phyloP scores from a whole-genome alignment of 2,329 filamentous ascomycete species.

The Plectosphaerella cucumerina region DNA sequence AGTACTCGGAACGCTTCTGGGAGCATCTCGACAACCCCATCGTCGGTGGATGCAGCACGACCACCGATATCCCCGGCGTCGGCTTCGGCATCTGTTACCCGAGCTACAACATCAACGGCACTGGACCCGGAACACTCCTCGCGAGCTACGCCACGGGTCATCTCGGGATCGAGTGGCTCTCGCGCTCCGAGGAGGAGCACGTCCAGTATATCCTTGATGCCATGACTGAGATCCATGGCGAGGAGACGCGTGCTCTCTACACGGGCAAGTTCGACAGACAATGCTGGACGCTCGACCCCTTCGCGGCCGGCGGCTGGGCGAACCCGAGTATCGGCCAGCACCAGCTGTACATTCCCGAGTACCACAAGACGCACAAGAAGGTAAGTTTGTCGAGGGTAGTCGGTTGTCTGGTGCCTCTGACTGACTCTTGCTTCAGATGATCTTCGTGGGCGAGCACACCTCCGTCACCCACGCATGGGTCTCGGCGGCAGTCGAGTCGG shows the following conservation, averaged over 20 bases:
- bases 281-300: constrained; percentile 62
- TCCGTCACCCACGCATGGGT: constrained; percentile 72
- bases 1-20: constrained; percentile 63
- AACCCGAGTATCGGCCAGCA: constrained; percentile 60
- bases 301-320: constrained; percentile 60
- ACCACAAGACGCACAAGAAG: constrained; percentile 64
- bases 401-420: background rate
- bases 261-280: constrained; percentile 61
- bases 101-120: constrained; percentile 60
- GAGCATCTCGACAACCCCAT: constrained; percentile 50
- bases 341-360: constrained; percentile 66
- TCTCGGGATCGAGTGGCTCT: constrained; percentile 24
- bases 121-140: constrained; percentile 57
- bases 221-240: constrained; percentile 65
- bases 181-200: constrained; percentile 51
- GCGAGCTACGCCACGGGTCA: constrained; percentile 51
- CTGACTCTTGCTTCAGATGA: constrained; percentile 35
- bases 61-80: constrained; percentile 56
- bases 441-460: constrained; percentile 67
- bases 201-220: constrained; percentile 59
- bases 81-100: constrained; percentile 60
- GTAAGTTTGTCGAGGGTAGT: constrained; percentile 19
- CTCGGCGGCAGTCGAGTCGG: constrained; percentile 61
- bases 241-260: constrained; percentile 54
- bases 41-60: constrained; percentile 57